phyloP scores from a whole-genome alignment of 192 early-diverging fungal genomes.

The Dimargaris verticillata region DNA sequence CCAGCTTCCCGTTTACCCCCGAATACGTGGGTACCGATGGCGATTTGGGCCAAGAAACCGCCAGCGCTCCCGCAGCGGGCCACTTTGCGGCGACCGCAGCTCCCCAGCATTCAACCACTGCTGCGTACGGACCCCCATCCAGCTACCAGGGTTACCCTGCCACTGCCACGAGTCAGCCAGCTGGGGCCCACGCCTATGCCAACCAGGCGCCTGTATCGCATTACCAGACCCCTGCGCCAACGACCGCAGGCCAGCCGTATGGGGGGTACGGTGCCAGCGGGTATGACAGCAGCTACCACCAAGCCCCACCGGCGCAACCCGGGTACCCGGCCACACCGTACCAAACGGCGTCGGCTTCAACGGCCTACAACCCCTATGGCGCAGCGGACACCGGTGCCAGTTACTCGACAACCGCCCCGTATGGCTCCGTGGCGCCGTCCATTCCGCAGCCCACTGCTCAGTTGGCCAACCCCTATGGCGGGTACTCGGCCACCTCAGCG shows the following conservation, averaged over 20 bases:
- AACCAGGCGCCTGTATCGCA: too few species aligned
- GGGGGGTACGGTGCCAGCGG: constrained; percentile 10
- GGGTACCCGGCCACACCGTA: neutral
- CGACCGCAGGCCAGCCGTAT: constrained; percentile 13
- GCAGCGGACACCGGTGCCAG: neutral
- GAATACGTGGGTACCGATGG: constrained; percentile 32
- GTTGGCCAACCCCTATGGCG: neutral
- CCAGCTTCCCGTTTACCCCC: constrained; percentile 47
- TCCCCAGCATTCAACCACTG: constrained; percentile 14
- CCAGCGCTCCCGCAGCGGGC: constrained; percentile 2
- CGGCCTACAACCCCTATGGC: neutral
- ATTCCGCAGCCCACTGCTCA: neutral
- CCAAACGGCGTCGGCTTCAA: neutral
- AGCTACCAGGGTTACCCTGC: neutral
- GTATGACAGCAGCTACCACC: constrained; percentile 14
- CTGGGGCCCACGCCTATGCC: too few species aligned
- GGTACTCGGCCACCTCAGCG: neutral
- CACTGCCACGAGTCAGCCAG: neutral
- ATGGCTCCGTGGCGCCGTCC: neutral
- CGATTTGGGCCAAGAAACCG: constrained; percentile 14
- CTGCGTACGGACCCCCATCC: neutral
- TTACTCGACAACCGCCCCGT: neutral
- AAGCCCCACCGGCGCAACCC: constrained; percentile 22
- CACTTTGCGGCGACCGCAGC: neutral
- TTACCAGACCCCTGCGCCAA: constrained; percentile 12